Evolutionary conservation across 176 grass and related monocot species (phyloP).

Genomic region (Oryza meyeriana): DNA sequence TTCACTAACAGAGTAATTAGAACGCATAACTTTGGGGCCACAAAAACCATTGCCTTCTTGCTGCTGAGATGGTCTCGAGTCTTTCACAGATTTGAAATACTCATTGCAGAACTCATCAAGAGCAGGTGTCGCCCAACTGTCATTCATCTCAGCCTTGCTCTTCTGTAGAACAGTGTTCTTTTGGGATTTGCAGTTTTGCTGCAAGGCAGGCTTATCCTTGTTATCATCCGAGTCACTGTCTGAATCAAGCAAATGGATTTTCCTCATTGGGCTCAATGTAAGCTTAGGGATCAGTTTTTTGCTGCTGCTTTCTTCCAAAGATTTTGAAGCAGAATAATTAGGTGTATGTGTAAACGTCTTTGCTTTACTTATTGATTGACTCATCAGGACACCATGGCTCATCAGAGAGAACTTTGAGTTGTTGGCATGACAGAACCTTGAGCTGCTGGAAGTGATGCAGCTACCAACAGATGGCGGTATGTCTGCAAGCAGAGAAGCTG

Average conservation of each 20-base stretch:
- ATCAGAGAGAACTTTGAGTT: slow-evolving; percentile 62
- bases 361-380: slow-evolving; percentile 51
- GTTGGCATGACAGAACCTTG: slow-evolving; percentile 42
- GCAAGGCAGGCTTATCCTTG: slow-evolving; percentile 12
- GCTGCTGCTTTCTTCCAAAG: slow-evolving; percentile 65
- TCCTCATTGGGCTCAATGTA: slow-evolving; percentile 68
- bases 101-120: slow-evolving; percentile 85
- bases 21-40: slow-evolving; percentile 34
- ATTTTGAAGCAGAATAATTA: slow-evolving; percentile 39
- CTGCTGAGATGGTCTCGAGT: slow-evolving; percentile 26
- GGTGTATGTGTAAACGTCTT: slow-evolving; percentile 37
- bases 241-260: slow-evolving; percentile 77
- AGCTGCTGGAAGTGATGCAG: slow-evolving; percentile 39
- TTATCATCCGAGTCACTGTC: slow-evolving; percentile 77
- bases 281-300: slow-evolving; percentile 69
- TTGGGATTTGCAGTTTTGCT: slow-evolving; percentile 29
- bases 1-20: slow-evolving; percentile 30
- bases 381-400: slow-evolving; percentile 44
- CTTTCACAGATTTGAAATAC: slow-evolving; percentile 62
- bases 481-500: slow-evolving; percentile 44
- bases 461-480: slow-evolving; percentile 47
- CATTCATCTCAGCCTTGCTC: background rate
- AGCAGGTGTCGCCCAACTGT: slow-evolving; percentile 67
- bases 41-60: slow-evolving; percentile 28
- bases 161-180: slow-evolving; percentile 20